Evolutionary conservation across 1,139 yeast genomes (phyloP).

Genomic region (Geotrichum fermentans): DNA sequence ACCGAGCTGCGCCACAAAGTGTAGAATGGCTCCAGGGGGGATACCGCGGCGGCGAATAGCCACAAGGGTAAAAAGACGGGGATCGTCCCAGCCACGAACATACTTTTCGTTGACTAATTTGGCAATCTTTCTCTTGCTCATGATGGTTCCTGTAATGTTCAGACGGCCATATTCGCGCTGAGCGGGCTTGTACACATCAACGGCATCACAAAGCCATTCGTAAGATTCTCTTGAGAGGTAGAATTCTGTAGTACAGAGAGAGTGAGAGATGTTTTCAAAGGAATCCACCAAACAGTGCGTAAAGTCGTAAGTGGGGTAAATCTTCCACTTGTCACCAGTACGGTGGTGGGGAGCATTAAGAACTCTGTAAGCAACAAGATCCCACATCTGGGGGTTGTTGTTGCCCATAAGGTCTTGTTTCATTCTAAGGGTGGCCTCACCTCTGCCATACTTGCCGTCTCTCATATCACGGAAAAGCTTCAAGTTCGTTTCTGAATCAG

Average conservation of each 20-base stretch:
- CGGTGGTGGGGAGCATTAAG: slow-evolving; percentile 89
- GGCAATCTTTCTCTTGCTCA: slow-evolving; percentile 94
- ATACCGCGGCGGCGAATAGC: slow-evolving; percentile 96
- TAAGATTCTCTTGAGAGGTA: slow-evolving; percentile 87
- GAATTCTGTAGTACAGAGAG: slow-evolving; percentile 93
- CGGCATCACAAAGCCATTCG: slow-evolving; percentile 96
- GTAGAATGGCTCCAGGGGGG: slow-evolving; percentile 97
- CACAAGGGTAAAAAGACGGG: slow-evolving; percentile 89
- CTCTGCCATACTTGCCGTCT: slow-evolving; percentile 80
- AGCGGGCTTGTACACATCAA: slow-evolving; percentile 94
- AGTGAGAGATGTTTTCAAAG: slow-evolving; percentile 90
- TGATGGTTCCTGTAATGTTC: slow-evolving; percentile 87
- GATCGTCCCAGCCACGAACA: slow-evolving; percentile 98
- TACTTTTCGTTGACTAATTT: slow-evolving; percentile 73
- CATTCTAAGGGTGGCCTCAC: slow-evolving; percentile 94
- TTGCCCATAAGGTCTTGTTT: slow-evolving; percentile 78
- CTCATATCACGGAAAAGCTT: slow-evolving; percentile 83
- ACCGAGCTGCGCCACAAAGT: slow-evolving; percentile 91
- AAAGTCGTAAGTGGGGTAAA: slow-evolving; percentile 97
- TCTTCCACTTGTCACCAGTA: slow-evolving; percentile 95
- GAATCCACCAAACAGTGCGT: slow-evolving; percentile 99
- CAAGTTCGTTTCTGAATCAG: slow-evolving; percentile 68
- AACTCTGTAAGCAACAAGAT: slow-evolving; percentile 95
- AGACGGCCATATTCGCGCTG: slow-evolving; percentile 97
- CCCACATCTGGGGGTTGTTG: slow-evolving; percentile 99